A percentile compares a stretch with the other conserved stretches of the same genome.
Conservation (phyloP, 441 rosid species). For the Gossypium gossypioides region DNA sequence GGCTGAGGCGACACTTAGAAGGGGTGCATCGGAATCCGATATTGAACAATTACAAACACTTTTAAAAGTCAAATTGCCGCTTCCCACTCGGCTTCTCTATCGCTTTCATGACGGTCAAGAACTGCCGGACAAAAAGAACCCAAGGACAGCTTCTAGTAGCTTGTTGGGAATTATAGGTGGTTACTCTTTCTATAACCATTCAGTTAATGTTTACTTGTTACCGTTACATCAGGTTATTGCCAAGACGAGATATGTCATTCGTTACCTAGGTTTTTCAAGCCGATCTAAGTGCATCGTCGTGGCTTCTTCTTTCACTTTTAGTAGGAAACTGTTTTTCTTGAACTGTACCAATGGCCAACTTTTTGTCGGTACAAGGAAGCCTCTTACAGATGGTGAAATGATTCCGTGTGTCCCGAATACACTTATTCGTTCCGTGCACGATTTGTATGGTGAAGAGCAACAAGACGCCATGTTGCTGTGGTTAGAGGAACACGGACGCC, state of each 20-base stretch:
- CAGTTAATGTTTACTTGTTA: slow-evolving; percentile 58
- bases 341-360: slow-evolving; percentile 65
- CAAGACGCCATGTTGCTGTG: slow-evolving; percentile 60
- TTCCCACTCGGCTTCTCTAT: slow-evolving; percentile 67
- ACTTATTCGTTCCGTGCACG: slow-evolving; percentile 32
- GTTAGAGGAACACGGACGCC: slow-evolving; percentile 54
- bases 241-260: slow-evolving; percentile 28
- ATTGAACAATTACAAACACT: slow-evolving; percentile 36
- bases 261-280: slow-evolving; percentile 18
- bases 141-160: background rate
- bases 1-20: slow-evolving; percentile 49
- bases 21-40: slow-evolving; percentile 66
- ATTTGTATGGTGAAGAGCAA: slow-evolving; percentile 21
- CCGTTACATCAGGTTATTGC: slow-evolving; percentile 39
- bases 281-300: slow-evolving; percentile 34
- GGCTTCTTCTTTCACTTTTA: slow-evolving; percentile 38
- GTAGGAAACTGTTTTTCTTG: slow-evolving; percentile 57
- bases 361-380: slow-evolving; percentile 47
- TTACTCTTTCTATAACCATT: slow-evolving; percentile 37
- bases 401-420: slow-evolving; percentile 47
- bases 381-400: slow-evolving; percentile 33
- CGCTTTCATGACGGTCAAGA: slow-evolving; percentile 81
- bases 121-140: background rate
- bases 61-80: slow-evolving; percentile 59
- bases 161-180: slow-evolving; percentile 70